These are phyloP conservation scores for Gonapodya sp. DNA, from an alignment of 192 early-diverging fungal genomes.

Conservation along the genomic window DNA sequence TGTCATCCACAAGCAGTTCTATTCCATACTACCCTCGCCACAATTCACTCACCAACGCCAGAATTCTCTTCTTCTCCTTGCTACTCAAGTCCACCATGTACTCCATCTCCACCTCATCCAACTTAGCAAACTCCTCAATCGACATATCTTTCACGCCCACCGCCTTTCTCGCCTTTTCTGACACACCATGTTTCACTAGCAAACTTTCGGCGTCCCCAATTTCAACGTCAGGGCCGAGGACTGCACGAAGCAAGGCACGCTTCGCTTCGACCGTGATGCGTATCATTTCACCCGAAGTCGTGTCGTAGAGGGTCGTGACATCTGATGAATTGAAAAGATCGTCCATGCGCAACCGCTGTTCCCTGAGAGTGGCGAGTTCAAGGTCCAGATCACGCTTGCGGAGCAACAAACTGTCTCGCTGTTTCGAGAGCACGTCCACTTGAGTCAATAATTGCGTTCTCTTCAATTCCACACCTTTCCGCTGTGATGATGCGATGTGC, in stretches of 20 bases:
- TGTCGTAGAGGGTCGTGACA: not conserved
- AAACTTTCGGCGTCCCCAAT: not conserved
- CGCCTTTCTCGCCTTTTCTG: not conserved
- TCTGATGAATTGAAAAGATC: not conserved
- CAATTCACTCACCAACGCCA: slow-evolving; percentile 1
- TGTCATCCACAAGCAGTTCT: not conserved
- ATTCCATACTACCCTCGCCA: not conserved
- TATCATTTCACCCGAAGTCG: not conserved
- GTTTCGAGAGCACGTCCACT: not conserved
- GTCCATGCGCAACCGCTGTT: not conserved
- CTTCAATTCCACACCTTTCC: not conserved
- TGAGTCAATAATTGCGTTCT: not conserved
- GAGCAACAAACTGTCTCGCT: not conserved
- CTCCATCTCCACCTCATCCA: not conserved
- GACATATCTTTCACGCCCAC: not conserved
- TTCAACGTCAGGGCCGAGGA: not conserved
- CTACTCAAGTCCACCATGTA: not conserved
- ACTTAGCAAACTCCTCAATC: not conserved
- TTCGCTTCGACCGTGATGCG: too few species aligned
- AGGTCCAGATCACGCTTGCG: not conserved
- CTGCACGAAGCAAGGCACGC: not conserved
- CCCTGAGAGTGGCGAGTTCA: not conserved
- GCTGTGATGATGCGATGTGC: not conserved
- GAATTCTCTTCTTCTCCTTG: not conserved
- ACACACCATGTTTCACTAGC: not conserved